phyloP scores from a whole-genome alignment of 2,329 filamentous ascomycete genomes.

The Monosporascus sp. region DNA sequence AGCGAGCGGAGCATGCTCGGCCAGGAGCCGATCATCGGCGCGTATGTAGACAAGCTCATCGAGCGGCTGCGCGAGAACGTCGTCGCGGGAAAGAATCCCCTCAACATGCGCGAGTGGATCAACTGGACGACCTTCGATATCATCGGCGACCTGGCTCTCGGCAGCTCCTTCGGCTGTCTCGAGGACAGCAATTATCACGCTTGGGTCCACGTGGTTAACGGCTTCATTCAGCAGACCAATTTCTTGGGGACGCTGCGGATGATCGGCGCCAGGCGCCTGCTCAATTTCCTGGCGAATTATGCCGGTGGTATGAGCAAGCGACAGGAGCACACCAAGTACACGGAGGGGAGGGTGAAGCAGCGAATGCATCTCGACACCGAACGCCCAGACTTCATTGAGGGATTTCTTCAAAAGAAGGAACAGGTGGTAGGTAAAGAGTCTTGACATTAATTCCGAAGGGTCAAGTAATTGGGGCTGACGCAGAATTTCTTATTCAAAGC shows the following conservation, averaged over 20 bases:
- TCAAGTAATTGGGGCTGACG: background rate
- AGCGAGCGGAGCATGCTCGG: background rate
- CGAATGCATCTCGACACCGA: conserved; percentile 15
- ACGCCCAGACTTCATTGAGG: conserved; percentile 22
- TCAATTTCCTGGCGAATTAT: conserved; percentile 1
- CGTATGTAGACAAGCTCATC: background rate
- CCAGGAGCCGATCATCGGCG: background rate
- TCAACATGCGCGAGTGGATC: conserved; percentile 17
- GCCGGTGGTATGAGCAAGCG: conserved; percentile 5
- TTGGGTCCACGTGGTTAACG: conserved; percentile 10
- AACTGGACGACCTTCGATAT: conserved; percentile 16
- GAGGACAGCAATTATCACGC: conserved; percentile 14
- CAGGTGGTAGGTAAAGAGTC: conserved; percentile 1
- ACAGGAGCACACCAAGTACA: background rate
- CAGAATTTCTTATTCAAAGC: background rate
- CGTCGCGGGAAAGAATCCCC: conserved; percentile 3
- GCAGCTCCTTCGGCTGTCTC: conserved; percentile 13
- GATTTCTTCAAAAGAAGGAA: conserved; percentile 19
- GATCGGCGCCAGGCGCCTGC: conserved; percentile 1
- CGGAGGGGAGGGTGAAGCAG: conserved; percentile 9
- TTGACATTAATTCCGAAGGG: no score
- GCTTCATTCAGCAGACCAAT: conserved; percentile 2
- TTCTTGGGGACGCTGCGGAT: background rate
- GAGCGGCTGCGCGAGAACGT: conserved; percentile 14
- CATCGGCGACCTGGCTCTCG: conserved; percentile 14